A percentile compares a stretch with the other conserved stretches of the same genome.
Evolutionary conservation across 306 rosid genomes (phyloP).

Genomic region (Cyclanthera cordifolia): DNA sequence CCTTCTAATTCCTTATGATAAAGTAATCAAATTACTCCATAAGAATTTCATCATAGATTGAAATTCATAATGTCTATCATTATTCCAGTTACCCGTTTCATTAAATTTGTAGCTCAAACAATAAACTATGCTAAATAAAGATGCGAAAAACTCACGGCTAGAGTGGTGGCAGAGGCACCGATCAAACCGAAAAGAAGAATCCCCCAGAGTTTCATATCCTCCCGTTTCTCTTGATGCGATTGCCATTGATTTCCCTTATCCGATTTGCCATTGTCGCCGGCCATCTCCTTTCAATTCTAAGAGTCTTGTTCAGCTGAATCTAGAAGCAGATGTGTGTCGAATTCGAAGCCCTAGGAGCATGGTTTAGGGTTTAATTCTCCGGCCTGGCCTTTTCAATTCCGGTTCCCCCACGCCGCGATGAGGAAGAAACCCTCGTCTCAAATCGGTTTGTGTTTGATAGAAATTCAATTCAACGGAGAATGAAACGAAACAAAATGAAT

Average conservation of each 20-base stretch:
- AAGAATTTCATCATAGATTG: neutral
- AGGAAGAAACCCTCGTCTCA: neutral
- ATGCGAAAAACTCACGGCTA: conserved; percentile 50
- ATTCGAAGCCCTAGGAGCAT: conserved; percentile 24
- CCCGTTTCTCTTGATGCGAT: conserved; percentile 25
- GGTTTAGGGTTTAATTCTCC: conserved; percentile 12
- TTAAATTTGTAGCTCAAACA: neutral
- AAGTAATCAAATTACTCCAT: neutral
- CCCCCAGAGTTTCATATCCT: conserved; percentile 60
- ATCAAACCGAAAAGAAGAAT: conserved; percentile 62
- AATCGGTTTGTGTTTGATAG: neutral
- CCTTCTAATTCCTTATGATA: neutral
- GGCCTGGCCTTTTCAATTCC: neutral
- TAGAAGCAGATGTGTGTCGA: neutral
- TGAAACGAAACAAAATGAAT: too few species aligned
- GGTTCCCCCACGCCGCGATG: neutral
- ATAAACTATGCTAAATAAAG: neutral
- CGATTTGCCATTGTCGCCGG: conserved; percentile 26
- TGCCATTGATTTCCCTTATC: conserved; percentile 28
- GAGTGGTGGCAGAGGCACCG: conserved; percentile 82
- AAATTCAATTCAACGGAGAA: too few species aligned
- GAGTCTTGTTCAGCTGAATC: conserved; percentile 14
- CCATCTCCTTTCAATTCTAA: conserved; percentile 26
- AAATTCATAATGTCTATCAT: neutral
- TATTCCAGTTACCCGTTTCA: too few species aligned